phyloP scores from a whole-genome alignment of 2,329 filamentous ascomycete genomes.

The Chaetomiaceae sp. region DNA sequence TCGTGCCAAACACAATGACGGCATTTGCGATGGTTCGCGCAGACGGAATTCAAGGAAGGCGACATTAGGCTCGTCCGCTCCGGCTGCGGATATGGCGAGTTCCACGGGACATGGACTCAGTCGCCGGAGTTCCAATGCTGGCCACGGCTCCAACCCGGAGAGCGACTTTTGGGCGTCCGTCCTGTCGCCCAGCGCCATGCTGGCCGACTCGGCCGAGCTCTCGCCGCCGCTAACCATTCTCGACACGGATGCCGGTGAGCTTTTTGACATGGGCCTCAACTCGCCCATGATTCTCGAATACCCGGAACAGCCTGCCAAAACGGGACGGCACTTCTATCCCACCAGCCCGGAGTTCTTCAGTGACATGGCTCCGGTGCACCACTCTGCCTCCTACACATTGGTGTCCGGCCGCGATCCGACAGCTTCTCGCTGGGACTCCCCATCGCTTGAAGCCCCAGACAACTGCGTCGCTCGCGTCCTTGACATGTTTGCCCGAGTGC shows the following conservation, averaged over 20 bases:
- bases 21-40: not conserved
- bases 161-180: slow-evolving; percentile 1
- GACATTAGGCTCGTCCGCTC: too few relatives aligned
- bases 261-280: slow-evolving; percentile 2
- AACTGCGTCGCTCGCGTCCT: slow-evolving; percentile 3
- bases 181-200: not conserved
- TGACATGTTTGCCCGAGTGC: slow-evolving; percentile 17
- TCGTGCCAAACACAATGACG: too few relatives aligned
- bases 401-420: not conserved
- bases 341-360: not conserved
- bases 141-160: not conserved
- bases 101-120: not conserved
- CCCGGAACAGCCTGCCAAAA: not conserved
- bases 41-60: not conserved
- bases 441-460: not conserved
- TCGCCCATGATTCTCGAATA: slow-evolving; percentile 5
- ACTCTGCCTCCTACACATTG: not conserved
- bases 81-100: not conserved
- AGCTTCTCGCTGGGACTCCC: not conserved
- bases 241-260: not conserved
- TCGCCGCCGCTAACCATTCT: slow-evolving; percentile 1
- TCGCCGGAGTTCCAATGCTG: not conserved
- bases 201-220: not conserved
- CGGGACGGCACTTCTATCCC: not conserved
- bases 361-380: not conserved